Evolutionary conservation across 208 protist genomes (phyloP).

Genomic region (Trypanosoma rangeli): DNA sequence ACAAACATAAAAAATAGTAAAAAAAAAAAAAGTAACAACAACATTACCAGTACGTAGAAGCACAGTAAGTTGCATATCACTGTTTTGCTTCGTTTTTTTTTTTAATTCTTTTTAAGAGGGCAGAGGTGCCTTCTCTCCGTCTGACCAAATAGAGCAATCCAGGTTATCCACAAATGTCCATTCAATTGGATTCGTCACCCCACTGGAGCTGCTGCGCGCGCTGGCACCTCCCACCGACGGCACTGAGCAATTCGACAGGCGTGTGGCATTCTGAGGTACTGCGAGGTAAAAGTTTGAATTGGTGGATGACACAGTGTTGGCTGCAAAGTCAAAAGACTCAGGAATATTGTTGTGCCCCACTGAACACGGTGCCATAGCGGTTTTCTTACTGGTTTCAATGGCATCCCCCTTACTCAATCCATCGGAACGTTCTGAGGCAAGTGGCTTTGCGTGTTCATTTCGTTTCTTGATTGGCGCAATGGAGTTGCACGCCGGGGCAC

Average conservation of each 20-base stretch:
- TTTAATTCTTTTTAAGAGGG: not conserved
- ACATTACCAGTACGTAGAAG: too few species aligned
- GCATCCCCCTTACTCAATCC: not conserved
- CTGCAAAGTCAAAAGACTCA: not conserved
- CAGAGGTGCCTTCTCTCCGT: not conserved
- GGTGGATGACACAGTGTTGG: not conserved
- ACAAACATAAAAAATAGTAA: too few species aligned
- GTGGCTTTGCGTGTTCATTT: not conserved
- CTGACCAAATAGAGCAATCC: not conserved
- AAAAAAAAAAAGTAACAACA: too few species aligned
- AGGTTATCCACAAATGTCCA: slow-evolving; percentile 17
- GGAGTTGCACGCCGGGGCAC: slow-evolving; percentile 10
- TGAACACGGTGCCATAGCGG: not conserved
- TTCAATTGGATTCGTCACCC: slow-evolving; percentile 2
- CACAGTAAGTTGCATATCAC: not conserved
- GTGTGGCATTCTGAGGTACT: not conserved
- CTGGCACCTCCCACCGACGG: slow-evolving; percentile 2
- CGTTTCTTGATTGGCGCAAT: slow-evolving; percentile 5
- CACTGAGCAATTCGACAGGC: not conserved
- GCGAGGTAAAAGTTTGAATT: not conserved
- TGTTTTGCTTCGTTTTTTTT: not conserved
- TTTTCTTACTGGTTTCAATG: not conserved
- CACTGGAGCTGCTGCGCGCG: slow-evolving; percentile 9
- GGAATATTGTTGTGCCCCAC: not conserved
- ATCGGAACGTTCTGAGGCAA: not conserved